Base-by-base conservation (phyloP, 257 asterid genomes). In the Jacaranda copaia region DNA sequence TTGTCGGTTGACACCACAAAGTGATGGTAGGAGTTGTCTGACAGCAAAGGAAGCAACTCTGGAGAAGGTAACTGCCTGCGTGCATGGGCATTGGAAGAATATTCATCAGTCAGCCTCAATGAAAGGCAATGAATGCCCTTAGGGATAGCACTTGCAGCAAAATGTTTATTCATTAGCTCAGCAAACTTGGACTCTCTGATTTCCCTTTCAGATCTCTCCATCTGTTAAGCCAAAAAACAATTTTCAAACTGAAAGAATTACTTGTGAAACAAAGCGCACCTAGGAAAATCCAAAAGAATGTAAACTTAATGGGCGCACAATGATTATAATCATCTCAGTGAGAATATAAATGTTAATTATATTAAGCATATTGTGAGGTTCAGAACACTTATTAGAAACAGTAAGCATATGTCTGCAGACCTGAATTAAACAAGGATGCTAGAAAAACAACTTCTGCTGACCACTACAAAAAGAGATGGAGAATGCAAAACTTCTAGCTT, bases 21-120 rank as follows among this genome's bases (percentile, higher is more conserved):
- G 77, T 95, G 99, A 82, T 91, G 89, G 82, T 87, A 91, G 32
- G 90, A 91, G 79, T 95, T 93, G 84, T 93, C 96, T 51, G 98
- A 91, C 42, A 95, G 97, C 88, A 90, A 77, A 75, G 98, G 99
- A 67, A 94, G 98, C 32, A 92, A 82, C 82, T 94, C 99, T 59
- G 98, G 99, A 61, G 99, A 91, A 58, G 99, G 99, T 82, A 94
- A 86, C 85, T 92, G 99, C 83, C 77, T 88, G 81, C 99, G 99
- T 16, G 99, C 99, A 81, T 88, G 90, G 68, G 98, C 99, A 87
- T 95, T 95, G 20, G 99, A 93, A 77, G 99, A 95, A 80, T 95
- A 93, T 81, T 93, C 99, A 79, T 95, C 99, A 20, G 99, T 93
- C 84, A 95, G 83, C 83, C 97, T 86, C 86, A 95, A 75, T 0